phyloP scores from a whole-genome alignment of 345 rosid species.

The Ricinus communis region DNA sequence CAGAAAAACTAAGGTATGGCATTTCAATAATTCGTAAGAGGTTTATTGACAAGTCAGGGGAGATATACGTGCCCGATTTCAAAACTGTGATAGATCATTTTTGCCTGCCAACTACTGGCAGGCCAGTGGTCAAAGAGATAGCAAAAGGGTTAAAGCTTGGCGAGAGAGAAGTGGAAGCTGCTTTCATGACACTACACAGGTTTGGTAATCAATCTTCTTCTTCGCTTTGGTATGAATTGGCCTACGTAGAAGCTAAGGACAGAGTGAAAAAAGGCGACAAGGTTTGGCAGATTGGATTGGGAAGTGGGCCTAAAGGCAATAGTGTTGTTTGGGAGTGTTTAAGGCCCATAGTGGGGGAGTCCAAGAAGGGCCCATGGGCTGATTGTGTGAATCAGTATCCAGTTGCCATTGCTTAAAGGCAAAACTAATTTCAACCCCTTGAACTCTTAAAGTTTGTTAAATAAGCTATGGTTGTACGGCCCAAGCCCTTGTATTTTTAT shows the following conservation, averaged over 20 bases:
- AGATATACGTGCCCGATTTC: conserved; percentile 48
- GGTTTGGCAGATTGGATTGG: conserved; percentile 53
- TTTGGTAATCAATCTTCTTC: conserved; percentile 65
- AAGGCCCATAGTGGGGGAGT: conserved; percentile 36
- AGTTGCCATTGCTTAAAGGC: too few relatives aligned
- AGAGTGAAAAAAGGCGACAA: conserved; percentile 51
- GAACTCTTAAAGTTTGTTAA: too few relatives aligned
- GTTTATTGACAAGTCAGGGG: conserved; percentile 24
- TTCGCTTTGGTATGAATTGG: conserved; percentile 51
- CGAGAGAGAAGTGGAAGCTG: conserved; percentile 43
- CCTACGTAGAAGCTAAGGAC: conserved; percentile 53
- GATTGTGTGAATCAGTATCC: conserved; percentile 40
- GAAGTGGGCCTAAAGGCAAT: conserved; percentile 45
- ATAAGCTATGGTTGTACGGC: too few relatives aligned
- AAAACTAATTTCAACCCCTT: too few relatives aligned
- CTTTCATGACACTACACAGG: conserved; percentile 54
- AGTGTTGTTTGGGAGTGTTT: conserved; percentile 46
- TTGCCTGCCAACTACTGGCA: conserved; percentile 54
- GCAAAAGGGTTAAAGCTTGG: conserved; percentile 47
- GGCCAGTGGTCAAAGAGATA: conserved; percentile 40
- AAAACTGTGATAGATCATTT: conserved; percentile 46
- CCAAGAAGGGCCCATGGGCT: conserved; percentile 42
- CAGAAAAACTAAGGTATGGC: conserved; percentile 31
- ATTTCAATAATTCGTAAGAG: conserved; percentile 30
- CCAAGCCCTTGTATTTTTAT: too few relatives aligned